Evolutionary conservation across 2,329 filamentous ascomycete genomes (phyloP).

Genomic region (Seiridium unicorne): DNA sequence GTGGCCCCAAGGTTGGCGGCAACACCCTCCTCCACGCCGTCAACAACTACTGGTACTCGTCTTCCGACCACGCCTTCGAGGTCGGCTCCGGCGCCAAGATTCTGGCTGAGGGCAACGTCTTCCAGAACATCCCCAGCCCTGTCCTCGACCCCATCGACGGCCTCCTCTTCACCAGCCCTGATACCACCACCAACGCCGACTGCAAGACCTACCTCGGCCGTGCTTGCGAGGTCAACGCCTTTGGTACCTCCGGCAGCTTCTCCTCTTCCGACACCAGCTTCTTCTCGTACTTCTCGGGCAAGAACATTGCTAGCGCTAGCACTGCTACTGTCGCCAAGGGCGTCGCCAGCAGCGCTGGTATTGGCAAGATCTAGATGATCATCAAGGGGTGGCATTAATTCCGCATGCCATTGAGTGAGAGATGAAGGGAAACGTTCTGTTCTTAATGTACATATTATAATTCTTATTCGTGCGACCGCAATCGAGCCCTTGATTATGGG

Average conservation of each 20-base stretch:
- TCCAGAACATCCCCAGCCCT: constrained; percentile 26
- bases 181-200: constrained; percentile 7
- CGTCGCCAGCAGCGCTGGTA: constrained; percentile 6
- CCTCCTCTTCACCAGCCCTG: constrained; percentile 9
- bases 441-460: background rate
- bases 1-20: constrained; percentile 37
- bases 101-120: constrained; percentile 49
- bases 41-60: constrained; percentile 40
- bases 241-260: constrained; percentile 11
- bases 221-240: constrained; percentile 10
- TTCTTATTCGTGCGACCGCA: background rate
- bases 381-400: background rate
- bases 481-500: no score
- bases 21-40: constrained; percentile 32
- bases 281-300: constrained; percentile 11
- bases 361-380: constrained; percentile 10
- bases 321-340: constrained; percentile 6
- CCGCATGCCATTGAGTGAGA: background rate
- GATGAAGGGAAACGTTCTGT: background rate
- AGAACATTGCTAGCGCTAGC: constrained; percentile 11
- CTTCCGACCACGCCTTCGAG: constrained; percentile 43
- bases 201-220: constrained; percentile 11
- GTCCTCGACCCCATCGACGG: constrained; percentile 7
- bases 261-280: constrained; percentile 8
- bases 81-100: constrained; percentile 33